Conservation (phyloP, 768 basidiomycete genomes). For the Phanerochaete sordida region DNA sequence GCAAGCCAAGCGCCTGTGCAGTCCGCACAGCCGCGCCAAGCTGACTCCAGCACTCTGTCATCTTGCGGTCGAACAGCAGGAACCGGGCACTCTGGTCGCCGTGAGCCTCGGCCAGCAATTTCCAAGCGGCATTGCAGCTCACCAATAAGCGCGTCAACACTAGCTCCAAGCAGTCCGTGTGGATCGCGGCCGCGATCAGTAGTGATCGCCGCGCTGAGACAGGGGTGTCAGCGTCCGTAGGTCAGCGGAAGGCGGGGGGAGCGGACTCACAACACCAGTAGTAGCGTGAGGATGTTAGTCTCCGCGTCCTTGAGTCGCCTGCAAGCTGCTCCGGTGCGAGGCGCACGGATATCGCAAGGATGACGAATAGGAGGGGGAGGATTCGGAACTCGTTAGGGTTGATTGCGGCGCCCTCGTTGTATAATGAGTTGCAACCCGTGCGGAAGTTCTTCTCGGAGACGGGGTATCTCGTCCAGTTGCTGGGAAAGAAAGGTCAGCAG, state of each 20-base stretch:
- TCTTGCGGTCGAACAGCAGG: slow-evolving; percentile 70
- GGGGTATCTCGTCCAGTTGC: slow-evolving; percentile 94
- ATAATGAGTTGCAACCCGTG: slow-evolving; percentile 61
- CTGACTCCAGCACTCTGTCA: slow-evolving; percentile 96
- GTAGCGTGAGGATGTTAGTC: slow-evolving; percentile 82
- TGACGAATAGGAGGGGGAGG: slow-evolving; percentile 89
- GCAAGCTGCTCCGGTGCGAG: slow-evolving; percentile 83
- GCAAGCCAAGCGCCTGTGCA: slow-evolving; percentile 89
- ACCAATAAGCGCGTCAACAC: slow-evolving; percentile 88
- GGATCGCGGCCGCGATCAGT: slow-evolving; percentile 89
- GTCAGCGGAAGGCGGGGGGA: slow-evolving; percentile 13
- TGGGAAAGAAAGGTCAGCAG: slow-evolving; percentile 24
- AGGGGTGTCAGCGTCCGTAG: not conserved
- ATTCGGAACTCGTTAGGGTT: slow-evolving; percentile 79
- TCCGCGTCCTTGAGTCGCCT: slow-evolving; percentile 71
- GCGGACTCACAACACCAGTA: slow-evolving; percentile 95
- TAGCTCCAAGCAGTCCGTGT: slow-evolving; percentile 88
- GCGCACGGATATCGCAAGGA: slow-evolving; percentile 82
- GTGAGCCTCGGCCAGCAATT: slow-evolving; percentile 5
- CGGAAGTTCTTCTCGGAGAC: slow-evolving; percentile 84
- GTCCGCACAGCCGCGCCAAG: slow-evolving; percentile 90
- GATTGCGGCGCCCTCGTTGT: slow-evolving; percentile 56
- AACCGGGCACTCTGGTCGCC: slow-evolving; percentile 59
- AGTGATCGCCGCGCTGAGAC: slow-evolving; percentile 76
- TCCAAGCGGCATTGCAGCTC: slow-evolving; percentile 11